Evolutionary conservation across 306 rosid genomes (phyloP).

Genomic region (Argentina anserina): DNA sequence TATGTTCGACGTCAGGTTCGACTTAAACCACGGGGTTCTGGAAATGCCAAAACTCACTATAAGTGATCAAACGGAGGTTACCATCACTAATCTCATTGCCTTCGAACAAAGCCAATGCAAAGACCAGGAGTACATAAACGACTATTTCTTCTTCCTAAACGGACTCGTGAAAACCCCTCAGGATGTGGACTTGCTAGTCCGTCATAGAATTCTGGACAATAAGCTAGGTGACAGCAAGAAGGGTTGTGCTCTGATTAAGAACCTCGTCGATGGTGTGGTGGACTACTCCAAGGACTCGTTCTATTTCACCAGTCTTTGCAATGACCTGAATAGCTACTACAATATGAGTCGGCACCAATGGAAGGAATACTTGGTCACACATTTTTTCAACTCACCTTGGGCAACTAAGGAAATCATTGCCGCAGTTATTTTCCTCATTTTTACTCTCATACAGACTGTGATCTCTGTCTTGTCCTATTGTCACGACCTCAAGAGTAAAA

Average conservation of each 20-base stretch:
- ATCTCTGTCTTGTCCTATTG: not conserved
- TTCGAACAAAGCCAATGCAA: constrained; percentile 29
- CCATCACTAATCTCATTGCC: constrained; percentile 25
- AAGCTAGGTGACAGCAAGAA: not conserved
- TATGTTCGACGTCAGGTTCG: constrained; percentile 26
- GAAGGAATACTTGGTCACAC: constrained; percentile 19
- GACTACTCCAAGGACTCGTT: not conserved
- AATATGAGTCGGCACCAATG: not conserved
- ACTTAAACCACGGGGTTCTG: constrained; percentile 14
- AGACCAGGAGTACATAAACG: constrained; percentile 6
- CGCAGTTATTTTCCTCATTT: not conserved
- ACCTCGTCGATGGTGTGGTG: constrained; percentile 5
- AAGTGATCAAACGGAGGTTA: not conserved
- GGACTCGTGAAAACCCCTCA: constrained; percentile 15
- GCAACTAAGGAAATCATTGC: constrained; percentile 18
- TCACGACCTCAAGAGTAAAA: not conserved
- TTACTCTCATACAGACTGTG: constrained; percentile 15
- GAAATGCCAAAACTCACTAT: constrained; percentile 27
- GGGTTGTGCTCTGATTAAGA: not conserved
- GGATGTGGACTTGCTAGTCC: constrained; percentile 17
- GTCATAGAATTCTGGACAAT: constrained; percentile 1
- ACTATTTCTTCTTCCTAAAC: constrained; percentile 23
- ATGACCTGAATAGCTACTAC: constrained; percentile 2
- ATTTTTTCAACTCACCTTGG: constrained; percentile 31
- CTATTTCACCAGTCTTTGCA: not conserved